Percentiles rank a stretch among this genome's conserved stretches.
Conservation (phyloP, 2,329 filamentous ascomycete genomes). For the Cladosporium velox region DNA sequence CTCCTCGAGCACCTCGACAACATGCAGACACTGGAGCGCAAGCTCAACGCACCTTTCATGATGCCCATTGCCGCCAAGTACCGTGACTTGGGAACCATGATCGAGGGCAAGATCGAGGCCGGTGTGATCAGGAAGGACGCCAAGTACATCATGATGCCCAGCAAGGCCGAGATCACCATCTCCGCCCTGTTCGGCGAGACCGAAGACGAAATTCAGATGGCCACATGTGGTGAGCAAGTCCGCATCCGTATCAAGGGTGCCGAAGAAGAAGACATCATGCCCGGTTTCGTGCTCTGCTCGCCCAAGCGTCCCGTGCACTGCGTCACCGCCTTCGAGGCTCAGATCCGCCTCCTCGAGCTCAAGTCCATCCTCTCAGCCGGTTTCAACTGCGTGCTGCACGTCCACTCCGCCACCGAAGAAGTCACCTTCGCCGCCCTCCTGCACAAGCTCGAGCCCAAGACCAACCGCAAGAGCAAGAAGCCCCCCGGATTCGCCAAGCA, state of each 20-base stretch:
- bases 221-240: constrained; percentile 91
- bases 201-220: constrained; percentile 82
- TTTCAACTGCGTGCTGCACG: constrained; percentile 97
- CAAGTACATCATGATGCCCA: constrained; percentile 91
- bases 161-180: constrained; percentile 77
- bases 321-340: constrained; percentile 87
- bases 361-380: constrained; percentile 92
- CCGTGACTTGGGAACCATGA: constrained; percentile 93
- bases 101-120: constrained; percentile 96
- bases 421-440: constrained; percentile 86
- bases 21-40: constrained; percentile 91
- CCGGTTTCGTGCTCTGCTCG: constrained; percentile 94
- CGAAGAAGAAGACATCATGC: constrained; percentile 95
- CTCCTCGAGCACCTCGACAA: constrained; percentile 93
- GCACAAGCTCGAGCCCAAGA: constrained; percentile 95
- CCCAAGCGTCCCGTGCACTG: constrained; percentile 91
- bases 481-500: constrained; percentile 87
- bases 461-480: constrained; percentile 87
- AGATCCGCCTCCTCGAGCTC: constrained; percentile 91
- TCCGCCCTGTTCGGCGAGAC: constrained; percentile 91
- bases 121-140: constrained; percentile 90
- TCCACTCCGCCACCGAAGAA: constrained; percentile 96
- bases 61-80: constrained; percentile 98
- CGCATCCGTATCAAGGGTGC: constrained; percentile 88
- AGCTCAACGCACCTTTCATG: constrained; percentile 98